phyloP scores from a whole-genome alignment of 768 basidiomycete genomes.

The Macrocybe gigantea region DNA sequence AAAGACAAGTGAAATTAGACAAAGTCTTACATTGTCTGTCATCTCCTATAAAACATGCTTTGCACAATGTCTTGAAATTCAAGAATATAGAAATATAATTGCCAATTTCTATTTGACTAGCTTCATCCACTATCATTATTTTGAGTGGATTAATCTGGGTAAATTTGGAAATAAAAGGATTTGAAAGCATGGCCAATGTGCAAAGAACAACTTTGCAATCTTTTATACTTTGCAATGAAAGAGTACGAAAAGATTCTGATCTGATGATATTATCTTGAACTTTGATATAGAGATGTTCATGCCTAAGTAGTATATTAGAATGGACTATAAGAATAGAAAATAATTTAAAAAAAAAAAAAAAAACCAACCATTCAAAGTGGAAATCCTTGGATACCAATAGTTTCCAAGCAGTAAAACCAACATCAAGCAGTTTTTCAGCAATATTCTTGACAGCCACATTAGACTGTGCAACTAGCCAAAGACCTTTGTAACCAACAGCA shows the following conservation, averaged over 20 bases:
- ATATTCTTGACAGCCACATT: constrained; percentile 91
- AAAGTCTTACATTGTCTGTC: constrained; percentile 51
- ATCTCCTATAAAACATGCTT: constrained; percentile 62
- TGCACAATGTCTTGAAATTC: constrained; percentile 35
- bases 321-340: constrained; percentile 2
- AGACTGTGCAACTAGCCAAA: constrained; percentile 81
- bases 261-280: constrained; percentile 47
- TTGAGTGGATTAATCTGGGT: constrained; percentile 32
- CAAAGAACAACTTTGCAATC: constrained; percentile 61
- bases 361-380: constrained; percentile 52
- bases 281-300: constrained; percentile 67
- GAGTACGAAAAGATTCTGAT: constrained; percentile 30
- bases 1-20: constrained; percentile 10
- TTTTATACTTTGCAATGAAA: constrained; percentile 18
- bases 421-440: constrained; percentile 66
- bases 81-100: constrained; percentile 38
- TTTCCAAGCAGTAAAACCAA: constrained; percentile 51
- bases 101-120: constrained; percentile 61
- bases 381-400: constrained; percentile 71
- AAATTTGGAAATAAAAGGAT: constrained; percentile 23
- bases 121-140: constrained; percentile 59
- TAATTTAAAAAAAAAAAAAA: neutral
- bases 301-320: constrained; percentile 38
- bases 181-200: constrained; percentile 74
- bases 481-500: constrained; percentile 33